Evolutionary conservation across 257 asterid species (phyloP).

Genomic region (Leonotis leonurus): DNA sequence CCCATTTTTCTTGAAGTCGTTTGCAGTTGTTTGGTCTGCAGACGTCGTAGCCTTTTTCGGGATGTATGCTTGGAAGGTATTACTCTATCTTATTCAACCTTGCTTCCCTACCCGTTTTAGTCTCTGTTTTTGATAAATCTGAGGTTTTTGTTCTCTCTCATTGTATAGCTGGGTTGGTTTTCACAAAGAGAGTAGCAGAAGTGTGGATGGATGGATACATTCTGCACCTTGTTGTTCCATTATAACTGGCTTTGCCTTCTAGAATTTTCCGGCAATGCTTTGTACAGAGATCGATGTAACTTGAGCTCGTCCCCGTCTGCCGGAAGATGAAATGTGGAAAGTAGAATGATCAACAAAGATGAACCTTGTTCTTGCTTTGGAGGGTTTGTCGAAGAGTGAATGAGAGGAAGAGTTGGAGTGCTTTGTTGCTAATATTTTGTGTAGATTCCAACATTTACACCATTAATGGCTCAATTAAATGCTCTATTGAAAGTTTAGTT

Average conservation of each 20-base stretch:
- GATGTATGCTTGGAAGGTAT: slow-evolving; percentile 98
- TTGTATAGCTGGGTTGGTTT: slow-evolving; percentile 46
- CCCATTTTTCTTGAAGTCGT: slow-evolving; percentile 87
- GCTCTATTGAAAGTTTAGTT: too few species aligned
- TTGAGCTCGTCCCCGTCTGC: too few species aligned
- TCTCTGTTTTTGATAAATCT: not conserved
- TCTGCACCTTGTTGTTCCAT: not conserved
- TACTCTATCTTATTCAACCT: not conserved
- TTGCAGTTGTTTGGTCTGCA: slow-evolving; percentile 94
- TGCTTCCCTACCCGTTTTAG: too few species aligned
- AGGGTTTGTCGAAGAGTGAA: too few species aligned
- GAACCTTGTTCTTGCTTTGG: too few species aligned
- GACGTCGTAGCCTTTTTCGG: slow-evolving; percentile 71
- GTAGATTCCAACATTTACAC: too few species aligned
- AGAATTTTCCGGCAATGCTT: not conserved
- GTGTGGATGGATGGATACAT: not conserved
- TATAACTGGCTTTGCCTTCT: not conserved
- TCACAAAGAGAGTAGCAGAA: slow-evolving; percentile 30
- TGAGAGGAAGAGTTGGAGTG: too few species aligned
- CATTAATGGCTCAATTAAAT: too few species aligned
- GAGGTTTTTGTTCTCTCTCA: not conserved
- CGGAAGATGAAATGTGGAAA: not conserved
- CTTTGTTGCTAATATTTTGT: too few species aligned
- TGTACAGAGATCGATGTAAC: not conserved
- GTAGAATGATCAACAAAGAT: too few species aligned